Evolutionary conservation across 495 filamentous ascomycete genomes (phyloP), one percentile per base, ranked within the genome.

Genomic region (Hyaloscypha hepaticicola): DNA sequence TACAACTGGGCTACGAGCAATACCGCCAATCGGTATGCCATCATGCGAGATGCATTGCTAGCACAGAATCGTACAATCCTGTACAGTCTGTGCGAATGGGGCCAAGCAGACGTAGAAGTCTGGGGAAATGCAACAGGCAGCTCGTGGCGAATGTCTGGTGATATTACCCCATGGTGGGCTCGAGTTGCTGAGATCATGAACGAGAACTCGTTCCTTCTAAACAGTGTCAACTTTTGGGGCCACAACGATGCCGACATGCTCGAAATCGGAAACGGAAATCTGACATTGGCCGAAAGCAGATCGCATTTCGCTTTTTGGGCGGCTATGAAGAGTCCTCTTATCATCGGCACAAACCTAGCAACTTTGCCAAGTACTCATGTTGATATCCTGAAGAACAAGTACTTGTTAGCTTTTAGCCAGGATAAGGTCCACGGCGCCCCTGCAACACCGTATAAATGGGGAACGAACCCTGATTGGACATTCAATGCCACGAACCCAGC

Each of bases 361-460:
- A 70, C 70, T 1, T 77, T 85, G 14, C 57, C 61, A 22, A 63
- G 66, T 8, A 63, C 52, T 0, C 77, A 76, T 0, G 55, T 83
- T 25, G 69, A 61, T 4, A 76, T 84, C 26, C 52, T 82, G 7
- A 75, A 72, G 51, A 82, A 84, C 58, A 69, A 74, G 34, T 79
- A 79, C 56, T 75, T 83, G 26, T 75, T 85, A 21, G 71, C 71
- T 0, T 77, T 79, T 57, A 81, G 77, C 41, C 82, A 85, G 66
- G 84, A 86, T 64, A 85, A 89, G 64, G 87, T 88, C 82, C 58
- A 63, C 58, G 86, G 85, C 3, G 72, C 71, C 16, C 80, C 85
- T 1, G 85, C 84, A 0, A 79, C 72, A 69, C 87, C 87, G 1
- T 90, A 86, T 61, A 88, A 88, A 70, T 88, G 86, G 85, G 38